phyloP scores from a whole-genome alignment of 2,329 filamentous ascomycete genomes.

The Fusarium sp. region DNA sequence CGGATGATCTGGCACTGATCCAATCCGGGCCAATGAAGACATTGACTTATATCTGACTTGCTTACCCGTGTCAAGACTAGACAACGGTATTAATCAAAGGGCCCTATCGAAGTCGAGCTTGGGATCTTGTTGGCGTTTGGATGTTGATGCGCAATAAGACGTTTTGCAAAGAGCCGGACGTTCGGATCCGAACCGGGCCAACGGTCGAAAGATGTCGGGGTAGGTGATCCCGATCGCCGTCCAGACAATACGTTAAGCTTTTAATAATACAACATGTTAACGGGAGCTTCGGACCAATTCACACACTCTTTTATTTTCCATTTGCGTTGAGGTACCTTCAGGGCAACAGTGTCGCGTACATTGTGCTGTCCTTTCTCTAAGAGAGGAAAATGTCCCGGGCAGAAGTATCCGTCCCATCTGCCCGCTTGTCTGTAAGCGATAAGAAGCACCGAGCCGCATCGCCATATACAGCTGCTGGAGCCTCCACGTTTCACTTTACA shows the following conservation, averaged over 20 bases:
- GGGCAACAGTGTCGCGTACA: not conserved
- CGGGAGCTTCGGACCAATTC: not conserved
- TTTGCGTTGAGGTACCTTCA: not conserved
- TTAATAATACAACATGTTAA: not conserved
- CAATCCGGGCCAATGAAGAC: not conserved
- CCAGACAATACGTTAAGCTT: not conserved
- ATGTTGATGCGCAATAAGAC: not conserved
- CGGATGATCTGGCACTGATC: not conserved
- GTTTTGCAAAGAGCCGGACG: not conserved
- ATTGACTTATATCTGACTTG: not conserved
- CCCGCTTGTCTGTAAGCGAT: not conserved
- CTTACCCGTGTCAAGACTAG: not conserved
- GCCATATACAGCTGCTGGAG: not conserved
- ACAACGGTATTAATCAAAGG: not conserved
- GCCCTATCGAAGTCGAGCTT: not conserved
- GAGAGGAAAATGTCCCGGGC: slow-evolving; percentile 19
- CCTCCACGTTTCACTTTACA: not conserved
- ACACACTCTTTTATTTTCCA: not conserved
- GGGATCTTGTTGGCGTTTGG: not conserved
- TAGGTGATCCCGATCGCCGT: slow-evolving; percentile 4
- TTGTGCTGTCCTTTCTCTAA: not conserved
- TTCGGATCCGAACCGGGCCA: slow-evolving; percentile 27
- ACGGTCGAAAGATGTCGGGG: slow-evolving; percentile 8
- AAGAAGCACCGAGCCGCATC: slow-evolving; percentile 2
- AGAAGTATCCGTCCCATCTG: not conserved